Conservation (phyloP, 1,139 yeast species). For the Debaryomyces udenii region DNA sequence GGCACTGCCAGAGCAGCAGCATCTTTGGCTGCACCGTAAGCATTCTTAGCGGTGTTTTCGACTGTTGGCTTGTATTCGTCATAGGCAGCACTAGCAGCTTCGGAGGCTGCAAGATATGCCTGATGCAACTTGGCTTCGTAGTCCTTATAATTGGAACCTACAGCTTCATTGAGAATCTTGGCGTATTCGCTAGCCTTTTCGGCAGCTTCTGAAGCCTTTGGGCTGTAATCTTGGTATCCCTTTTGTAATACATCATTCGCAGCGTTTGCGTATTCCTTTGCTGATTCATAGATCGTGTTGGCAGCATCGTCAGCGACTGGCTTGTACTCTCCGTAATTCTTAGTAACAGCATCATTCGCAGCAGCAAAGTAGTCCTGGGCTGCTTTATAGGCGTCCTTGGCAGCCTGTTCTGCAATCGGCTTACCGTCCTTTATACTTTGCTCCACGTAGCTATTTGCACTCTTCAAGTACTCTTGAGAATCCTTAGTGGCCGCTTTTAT, state of each 20-base stretch:
- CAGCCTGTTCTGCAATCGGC: constrained; percentile 12
- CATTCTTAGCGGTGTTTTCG: constrained; percentile 14
- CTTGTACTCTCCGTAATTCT: constrained; percentile 15
- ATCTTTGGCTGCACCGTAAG: constrained; percentile 15
- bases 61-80: constrained; percentile 12
- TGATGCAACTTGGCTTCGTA: constrained; percentile 13
- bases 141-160: constrained; percentile 9
- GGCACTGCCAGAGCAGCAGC: constrained; percentile 11
- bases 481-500: constrained; percentile 24
- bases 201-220: constrained; percentile 13
- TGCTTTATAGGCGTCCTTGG: constrained; percentile 11
- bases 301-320: constrained; percentile 12
- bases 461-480: constrained; percentile 17
- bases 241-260: constrained; percentile 12
- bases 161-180: constrained; percentile 8
- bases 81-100: constrained; percentile 10
- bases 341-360: constrained; percentile 11
- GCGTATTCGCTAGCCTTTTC: constrained; percentile 12
- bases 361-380: constrained; percentile 10
- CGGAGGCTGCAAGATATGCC: constrained; percentile 11
- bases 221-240: constrained; percentile 15
- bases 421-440: neutral
- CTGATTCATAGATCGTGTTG: constrained; percentile 9
- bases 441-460: constrained; percentile 15
- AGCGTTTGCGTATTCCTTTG: constrained; percentile 6